These are phyloP conservation scores for Pyrus pyrifolia DNA, from an alignment of 306 rosid species.

Conservation along the genomic window DNA sequence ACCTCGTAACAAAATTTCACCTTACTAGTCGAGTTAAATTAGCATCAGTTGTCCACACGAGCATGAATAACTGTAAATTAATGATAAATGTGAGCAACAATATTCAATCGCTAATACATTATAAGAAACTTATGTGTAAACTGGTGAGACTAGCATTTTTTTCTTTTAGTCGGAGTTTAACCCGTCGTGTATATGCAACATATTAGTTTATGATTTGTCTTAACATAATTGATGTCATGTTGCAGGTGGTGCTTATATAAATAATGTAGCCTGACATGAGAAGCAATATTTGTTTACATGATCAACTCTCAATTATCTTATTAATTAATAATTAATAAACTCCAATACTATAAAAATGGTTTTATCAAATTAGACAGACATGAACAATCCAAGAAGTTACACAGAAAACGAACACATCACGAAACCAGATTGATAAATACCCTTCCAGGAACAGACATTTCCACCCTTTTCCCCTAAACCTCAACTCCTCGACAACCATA, in stretches of 20 bases:
- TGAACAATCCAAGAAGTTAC: conserved; percentile 28
- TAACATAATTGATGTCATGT: conserved; percentile 11
- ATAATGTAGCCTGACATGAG: conserved; percentile 13
- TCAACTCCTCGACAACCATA: conserved; percentile 14
- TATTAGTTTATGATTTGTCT: not conserved
- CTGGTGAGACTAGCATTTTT: not conserved
- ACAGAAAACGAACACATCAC: conserved; percentile 5
- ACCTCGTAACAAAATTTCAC: not conserved
- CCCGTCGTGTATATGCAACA: not conserved
- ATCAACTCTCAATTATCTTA: not conserved
- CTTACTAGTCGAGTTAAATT: too few relatives aligned
- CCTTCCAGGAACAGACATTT: conserved; percentile 15
- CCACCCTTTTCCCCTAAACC: not conserved
- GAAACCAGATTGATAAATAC: conserved; percentile 13
- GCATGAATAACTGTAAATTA: too few relatives aligned
- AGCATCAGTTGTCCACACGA: accelerated
- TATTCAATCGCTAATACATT: too few relatives aligned
- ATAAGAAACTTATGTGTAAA: too few relatives aligned
- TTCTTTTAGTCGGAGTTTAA: not conserved
- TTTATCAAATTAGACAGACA: conserved; percentile 30
- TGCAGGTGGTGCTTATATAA: not conserved
- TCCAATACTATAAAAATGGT: conserved; percentile 4
- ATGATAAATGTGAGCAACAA: too few relatives aligned
- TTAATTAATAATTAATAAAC: not conserved
- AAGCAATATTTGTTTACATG: conserved; percentile 9